Evolutionary conservation across 768 basidiomycete species (phyloP).

Genomic region (Agaricus blazei): DNA sequence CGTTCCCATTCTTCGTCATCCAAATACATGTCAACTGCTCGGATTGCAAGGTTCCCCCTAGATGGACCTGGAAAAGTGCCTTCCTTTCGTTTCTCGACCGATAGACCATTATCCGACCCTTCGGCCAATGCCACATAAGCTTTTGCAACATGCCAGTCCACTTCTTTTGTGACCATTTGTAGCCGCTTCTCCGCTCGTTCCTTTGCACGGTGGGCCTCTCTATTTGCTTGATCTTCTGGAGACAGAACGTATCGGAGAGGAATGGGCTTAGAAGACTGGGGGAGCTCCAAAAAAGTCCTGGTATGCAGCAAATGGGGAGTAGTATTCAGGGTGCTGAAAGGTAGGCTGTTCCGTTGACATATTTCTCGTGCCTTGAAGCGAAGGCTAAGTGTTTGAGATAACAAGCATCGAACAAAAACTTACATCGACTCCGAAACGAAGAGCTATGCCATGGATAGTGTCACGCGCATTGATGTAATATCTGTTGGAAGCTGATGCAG

Average conservation of each 20-base stretch:
- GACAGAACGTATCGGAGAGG: slow-evolving; percentile 14
- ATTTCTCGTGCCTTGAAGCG: slow-evolving; percentile 47
- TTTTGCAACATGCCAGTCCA: slow-evolving; percentile 60
- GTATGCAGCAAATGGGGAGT: slow-evolving; percentile 76
- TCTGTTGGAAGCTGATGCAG: slow-evolving; percentile 17
- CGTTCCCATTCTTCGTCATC: slow-evolving; percentile 13
- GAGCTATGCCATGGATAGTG: slow-evolving; percentile 59
- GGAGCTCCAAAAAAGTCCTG: slow-evolving; percentile 50
- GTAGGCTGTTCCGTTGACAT: slow-evolving; percentile 63
- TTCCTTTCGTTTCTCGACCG: slow-evolving; percentile 29
- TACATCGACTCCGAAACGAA: slow-evolving; percentile 59
- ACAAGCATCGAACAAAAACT: neutral
- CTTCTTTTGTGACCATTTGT: slow-evolving; percentile 64
- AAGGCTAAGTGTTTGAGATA: slow-evolving; percentile 3
- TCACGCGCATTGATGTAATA: slow-evolving; percentile 55
- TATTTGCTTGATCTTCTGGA: slow-evolving; percentile 25
- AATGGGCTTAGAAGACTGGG: slow-evolving; percentile 32
- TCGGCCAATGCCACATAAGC: slow-evolving; percentile 69
- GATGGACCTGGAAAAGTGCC: neutral
- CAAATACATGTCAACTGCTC: slow-evolving; percentile 9
- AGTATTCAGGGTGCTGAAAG: slow-evolving; percentile 57
- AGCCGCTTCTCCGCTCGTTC: slow-evolving; percentile 57
- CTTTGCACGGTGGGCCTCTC: slow-evolving; percentile 38
- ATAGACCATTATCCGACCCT: slow-evolving; percentile 23
- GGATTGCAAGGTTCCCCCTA: neutral